phyloP scores from a whole-genome alignment of 352 stramenopile genomes.

The Phytopythium aichiense region DNA sequence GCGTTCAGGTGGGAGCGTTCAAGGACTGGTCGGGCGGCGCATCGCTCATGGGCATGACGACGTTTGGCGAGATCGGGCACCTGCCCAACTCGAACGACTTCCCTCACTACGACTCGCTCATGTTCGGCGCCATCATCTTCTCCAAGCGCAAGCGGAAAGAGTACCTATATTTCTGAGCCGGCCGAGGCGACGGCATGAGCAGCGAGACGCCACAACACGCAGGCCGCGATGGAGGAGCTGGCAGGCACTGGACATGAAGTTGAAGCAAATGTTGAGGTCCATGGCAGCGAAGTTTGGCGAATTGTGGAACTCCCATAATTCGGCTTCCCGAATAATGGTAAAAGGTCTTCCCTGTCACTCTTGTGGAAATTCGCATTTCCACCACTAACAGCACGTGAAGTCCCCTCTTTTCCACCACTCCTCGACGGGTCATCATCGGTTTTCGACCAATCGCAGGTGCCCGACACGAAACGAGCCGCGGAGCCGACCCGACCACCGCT shows the following conservation, averaged over 20 bases:
- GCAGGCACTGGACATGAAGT: not conserved
- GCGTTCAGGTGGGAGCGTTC: conserved; percentile 71
- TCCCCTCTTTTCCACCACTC: not conserved
- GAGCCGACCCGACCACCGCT: not conserved
- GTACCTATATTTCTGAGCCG: conserved; percentile 58
- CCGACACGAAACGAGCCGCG: not conserved
- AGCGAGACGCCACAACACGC: not conserved
- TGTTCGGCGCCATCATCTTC: conserved; percentile 87
- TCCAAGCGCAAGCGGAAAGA: conserved; percentile 81
- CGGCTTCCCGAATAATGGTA: not conserved
- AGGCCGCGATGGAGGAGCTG: not conserved
- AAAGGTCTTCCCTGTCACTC: not conserved
- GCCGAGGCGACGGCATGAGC: not conserved
- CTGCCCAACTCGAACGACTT: conserved; percentile 75
- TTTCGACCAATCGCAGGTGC: not conserved
- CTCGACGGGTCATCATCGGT: not conserved
- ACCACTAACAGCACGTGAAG: conserved; percentile 10
- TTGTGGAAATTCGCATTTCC: conserved; percentile 11
- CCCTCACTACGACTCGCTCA: conserved; percentile 87
- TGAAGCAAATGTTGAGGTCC: not conserved
- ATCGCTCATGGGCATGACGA: conserved; percentile 85
- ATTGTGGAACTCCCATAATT: not conserved
- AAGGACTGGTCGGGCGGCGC: conserved; percentile 78
- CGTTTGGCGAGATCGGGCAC: conserved; percentile 85
- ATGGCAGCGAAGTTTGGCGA: no score